phyloP scores from a whole-genome alignment of 495 filamentous ascomycete genomes.

The Trichocladium uniseriatum region DNA sequence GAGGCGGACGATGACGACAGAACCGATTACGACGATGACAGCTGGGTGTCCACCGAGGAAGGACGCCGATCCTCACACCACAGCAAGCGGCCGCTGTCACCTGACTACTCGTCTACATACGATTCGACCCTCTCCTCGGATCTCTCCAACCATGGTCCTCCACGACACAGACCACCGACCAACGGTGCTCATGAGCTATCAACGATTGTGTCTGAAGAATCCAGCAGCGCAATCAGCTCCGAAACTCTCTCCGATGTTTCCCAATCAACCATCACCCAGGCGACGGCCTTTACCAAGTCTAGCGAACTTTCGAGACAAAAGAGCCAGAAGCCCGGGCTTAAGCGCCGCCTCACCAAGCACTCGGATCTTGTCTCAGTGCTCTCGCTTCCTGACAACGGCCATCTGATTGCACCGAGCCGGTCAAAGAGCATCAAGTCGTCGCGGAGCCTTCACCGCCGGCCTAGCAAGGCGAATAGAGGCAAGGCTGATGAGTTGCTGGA shows the following conservation, averaged over 20 bases:
- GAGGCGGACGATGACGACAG: constrained; percentile 25
- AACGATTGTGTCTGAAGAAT: constrained; percentile 61
- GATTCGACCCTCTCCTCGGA: constrained; percentile 26
- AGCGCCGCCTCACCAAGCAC: constrained; percentile 78
- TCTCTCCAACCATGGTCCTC: constrained; percentile 11
- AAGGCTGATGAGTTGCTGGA: constrained; percentile 66
- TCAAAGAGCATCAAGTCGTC: constrained; percentile 57
- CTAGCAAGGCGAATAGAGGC: constrained; percentile 53
- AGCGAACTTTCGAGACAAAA: constrained; percentile 30
- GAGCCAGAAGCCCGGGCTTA: constrained; percentile 44
- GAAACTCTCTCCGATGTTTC: constrained; percentile 37
- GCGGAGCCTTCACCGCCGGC: constrained; percentile 60
- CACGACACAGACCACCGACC: constrained; percentile 47
- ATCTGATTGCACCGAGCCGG: constrained; percentile 29
- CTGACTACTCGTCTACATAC: constrained; percentile 22
- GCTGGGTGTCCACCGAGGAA: constrained; percentile 9
- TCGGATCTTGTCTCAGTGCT: constrained; percentile 89
- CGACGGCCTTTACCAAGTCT: constrained; percentile 29
- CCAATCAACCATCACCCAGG: constrained; percentile 42
- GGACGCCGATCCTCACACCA: constrained; percentile 22
- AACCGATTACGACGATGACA: constrained; percentile 15
- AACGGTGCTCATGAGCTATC: constrained; percentile 60
- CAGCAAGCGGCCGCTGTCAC: constrained; percentile 20
- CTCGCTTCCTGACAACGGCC: constrained; percentile 60
- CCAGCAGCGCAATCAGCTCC: constrained; percentile 41